These are phyloP conservation scores for Meyerozyma elateridarum DNA, from an alignment of 1,139 yeast species.

Conservation along the genomic window DNA sequence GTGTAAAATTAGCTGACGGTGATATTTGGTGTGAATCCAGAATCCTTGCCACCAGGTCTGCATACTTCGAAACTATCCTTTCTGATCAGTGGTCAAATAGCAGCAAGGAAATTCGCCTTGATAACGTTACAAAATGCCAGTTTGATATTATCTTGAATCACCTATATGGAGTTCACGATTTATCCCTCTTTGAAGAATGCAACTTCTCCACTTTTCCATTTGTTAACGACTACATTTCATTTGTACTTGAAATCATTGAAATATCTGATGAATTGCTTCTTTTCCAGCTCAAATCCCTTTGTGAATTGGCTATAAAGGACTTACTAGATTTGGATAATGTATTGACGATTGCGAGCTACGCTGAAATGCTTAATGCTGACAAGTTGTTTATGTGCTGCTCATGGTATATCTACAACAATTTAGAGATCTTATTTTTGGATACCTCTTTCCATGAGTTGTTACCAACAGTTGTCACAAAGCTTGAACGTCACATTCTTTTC, in stretches of 20 bases:
- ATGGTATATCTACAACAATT: conserved; percentile 64
- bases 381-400: conserved; percentile 58
- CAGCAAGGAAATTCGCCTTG: conserved; percentile 33
- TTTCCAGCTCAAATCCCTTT: conserved; percentile 52
- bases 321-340: conserved; percentile 62
- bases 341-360: conserved; percentile 48
- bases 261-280: conserved; percentile 63
- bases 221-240: conserved; percentile 46
- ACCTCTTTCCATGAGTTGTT: conserved; percentile 26
- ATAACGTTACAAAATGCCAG: conserved; percentile 36
- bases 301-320: conserved; percentile 60
- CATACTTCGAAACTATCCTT: conserved; percentile 58
- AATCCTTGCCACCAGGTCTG: conserved; percentile 52
- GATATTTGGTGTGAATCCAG: conserved; percentile 42
- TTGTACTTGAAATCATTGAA: conserved; percentile 55
- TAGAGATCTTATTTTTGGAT: conserved; percentile 61
- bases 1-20: conserved; percentile 37
- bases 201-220: conserved; percentile 17
- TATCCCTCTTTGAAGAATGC: conserved; percentile 38
- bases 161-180: conserved; percentile 52
- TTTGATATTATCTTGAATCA: conserved; percentile 51
- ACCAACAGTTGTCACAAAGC: conserved; percentile 19
- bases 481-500: conserved; percentile 26
- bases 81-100: conserved; percentile 50
- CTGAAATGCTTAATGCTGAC: conserved; percentile 47